Evolutionary conservation across 164 flowering plant genomes (phyloP), one percentile per base, ranked within the genome.

Genomic region (Tinospora cordifolia): DNA sequence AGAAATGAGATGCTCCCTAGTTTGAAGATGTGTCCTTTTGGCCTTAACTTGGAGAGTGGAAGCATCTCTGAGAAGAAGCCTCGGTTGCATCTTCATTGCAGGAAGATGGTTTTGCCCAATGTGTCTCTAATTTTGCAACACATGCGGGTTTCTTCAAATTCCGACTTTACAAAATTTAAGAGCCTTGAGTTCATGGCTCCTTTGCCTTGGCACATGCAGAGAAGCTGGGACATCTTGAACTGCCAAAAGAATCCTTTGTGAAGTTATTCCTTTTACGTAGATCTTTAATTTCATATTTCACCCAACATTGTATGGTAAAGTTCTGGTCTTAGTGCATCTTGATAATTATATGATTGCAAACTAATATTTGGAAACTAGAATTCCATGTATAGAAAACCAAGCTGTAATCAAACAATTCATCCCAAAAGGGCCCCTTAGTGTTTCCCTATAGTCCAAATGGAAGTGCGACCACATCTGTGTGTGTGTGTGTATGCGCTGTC

Each of bases 201-300:
- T 54, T 74, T 91, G 83, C 94, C 98, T 71, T 58, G 75, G 9
- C 90, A 87, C 76, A 93, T 93, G 97, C 93, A 88, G 79, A 85
- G 77, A 74, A 93, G 98, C 81, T 91, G 92, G 92, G 90, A 88
- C 70, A 69, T 87, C 25, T 79, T 87, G 76, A 72, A 72, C 41
- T 44, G 59, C 60, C 47, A 19, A 22, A 26, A 36, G 39, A 24
- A 38, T 22, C 62, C 22, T 44, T 58, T 57, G 14, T 19, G 46
- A 15, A 30, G 7, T 70, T 62, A 54, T 66, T 70, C 58, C 2
- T 25, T 30, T 6, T 1, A 44, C 44, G 65, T 40, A 30, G 36
- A 30, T 30, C 3, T 30, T 30, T 30, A 30, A 30, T 30, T 51
- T 51, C 14, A 36, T 27, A 21, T 1, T 51, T 30, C 41, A 0